Evolutionary conservation across 106 monocot species (phyloP).

Genomic region (Gastrodia elata): DNA sequence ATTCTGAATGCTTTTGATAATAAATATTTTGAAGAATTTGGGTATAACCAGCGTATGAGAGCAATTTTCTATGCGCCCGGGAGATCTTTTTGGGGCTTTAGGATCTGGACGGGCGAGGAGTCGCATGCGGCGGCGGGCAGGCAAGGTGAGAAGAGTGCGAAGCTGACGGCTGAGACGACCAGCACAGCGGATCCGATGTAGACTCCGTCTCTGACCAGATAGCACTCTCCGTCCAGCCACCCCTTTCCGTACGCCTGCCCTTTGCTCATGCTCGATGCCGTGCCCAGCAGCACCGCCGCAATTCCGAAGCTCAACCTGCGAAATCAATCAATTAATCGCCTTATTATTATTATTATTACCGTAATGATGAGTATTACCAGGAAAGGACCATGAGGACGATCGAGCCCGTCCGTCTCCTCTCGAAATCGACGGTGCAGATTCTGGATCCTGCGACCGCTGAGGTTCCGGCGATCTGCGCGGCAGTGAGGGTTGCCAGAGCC

Average conservation of each 20-base stretch:
- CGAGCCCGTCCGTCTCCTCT: slow-evolving; percentile 10
- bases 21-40: no score
- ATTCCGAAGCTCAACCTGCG: slow-evolving; percentile 59
- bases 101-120: no score
- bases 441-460: slow-evolving; percentile 13
- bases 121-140: no score
- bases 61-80: no score
- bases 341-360: neutral
- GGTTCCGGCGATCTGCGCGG: slow-evolving; percentile 60
- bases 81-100: no score
- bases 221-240: slow-evolving; percentile 80
- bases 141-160: no score
- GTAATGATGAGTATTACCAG: slow-evolving; percentile 24
- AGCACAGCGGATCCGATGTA: slow-evolving; percentile 43
- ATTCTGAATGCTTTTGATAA: no score
- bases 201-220: slow-evolving; percentile 60
- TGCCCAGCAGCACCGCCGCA: slow-evolving; percentile 34
- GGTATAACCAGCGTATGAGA: no score
- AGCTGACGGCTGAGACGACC: slow-evolving; percentile 14
- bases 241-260: slow-evolving; percentile 62
- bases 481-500: slow-evolving; percentile 44
- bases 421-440: slow-evolving; percentile 8
- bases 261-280: slow-evolving; percentile 71
- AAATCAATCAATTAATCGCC: neutral
- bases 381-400: slow-evolving; percentile 37